These are phyloP conservation scores for Yarrowia hollandica DNA, from an alignment of 805 yeast genomes.

Conservation along the genomic window DNA sequence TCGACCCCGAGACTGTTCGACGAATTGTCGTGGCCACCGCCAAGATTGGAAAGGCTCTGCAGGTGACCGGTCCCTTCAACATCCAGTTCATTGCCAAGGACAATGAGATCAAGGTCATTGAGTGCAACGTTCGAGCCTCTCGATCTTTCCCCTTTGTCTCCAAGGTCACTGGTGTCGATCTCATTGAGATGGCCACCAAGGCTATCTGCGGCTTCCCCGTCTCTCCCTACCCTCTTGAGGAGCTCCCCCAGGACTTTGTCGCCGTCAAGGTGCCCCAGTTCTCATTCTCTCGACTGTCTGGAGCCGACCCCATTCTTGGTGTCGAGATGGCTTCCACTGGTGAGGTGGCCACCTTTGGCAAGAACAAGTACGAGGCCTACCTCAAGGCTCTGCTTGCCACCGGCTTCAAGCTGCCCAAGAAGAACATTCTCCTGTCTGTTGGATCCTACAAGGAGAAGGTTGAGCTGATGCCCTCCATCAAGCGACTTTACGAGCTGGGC, in stretches of 20 bases:
- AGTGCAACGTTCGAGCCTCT: constrained; percentile 98
- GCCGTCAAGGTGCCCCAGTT: constrained; percentile 97
- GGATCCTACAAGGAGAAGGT: constrained; percentile 97
- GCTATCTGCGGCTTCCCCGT: constrained; percentile 89
- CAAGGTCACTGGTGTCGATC: constrained; percentile 92
- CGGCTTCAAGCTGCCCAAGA: constrained; percentile 92
- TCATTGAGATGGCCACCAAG: constrained; percentile 96
- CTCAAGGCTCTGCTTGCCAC: constrained; percentile 91
- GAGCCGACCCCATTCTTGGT: constrained; percentile 97
- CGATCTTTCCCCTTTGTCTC: constrained; percentile 98
- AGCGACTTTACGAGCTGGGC: constrained; percentile 77
- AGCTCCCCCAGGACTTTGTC: constrained; percentile 89
- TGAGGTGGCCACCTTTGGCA: constrained; percentile 97
- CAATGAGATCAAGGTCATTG: constrained; percentile 94
- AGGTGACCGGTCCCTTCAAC: constrained; percentile 96
- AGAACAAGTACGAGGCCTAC: constrained; percentile 95
- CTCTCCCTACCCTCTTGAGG: constrained; percentile 84
- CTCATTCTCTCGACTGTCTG: constrained; percentile 93
- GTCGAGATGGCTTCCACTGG: constrained; percentile 99
- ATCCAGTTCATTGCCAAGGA: constrained; percentile 96
- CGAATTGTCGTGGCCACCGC: constrained; percentile 95
- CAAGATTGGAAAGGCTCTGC: constrained; percentile 90
- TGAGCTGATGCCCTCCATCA: constrained; percentile 86
- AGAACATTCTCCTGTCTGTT: constrained; percentile 87
- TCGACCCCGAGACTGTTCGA: constrained; percentile 84